Evolutionary conservation across 768 basidiomycete genomes (phyloP).

Genomic region (Amanita molliuscula): DNA sequence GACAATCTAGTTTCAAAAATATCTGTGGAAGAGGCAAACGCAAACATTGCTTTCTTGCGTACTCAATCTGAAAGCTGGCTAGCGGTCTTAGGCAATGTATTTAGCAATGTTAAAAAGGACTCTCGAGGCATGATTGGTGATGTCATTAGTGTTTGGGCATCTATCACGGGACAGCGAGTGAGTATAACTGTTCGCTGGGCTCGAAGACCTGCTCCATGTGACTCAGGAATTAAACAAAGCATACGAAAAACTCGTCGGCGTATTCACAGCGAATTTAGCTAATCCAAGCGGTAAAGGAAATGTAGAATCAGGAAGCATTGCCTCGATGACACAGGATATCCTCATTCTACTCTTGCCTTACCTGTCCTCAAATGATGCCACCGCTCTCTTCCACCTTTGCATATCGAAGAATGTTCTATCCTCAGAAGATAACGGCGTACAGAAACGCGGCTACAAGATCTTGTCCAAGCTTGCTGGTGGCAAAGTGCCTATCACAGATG

Average conservation of each 20-base stretch:
- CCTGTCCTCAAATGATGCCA: conserved; percentile 51
- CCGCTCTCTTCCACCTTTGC: conserved; percentile 57
- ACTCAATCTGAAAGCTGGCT: conserved; percentile 88
- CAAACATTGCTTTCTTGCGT: conserved; percentile 63
- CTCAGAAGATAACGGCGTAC: conserved; percentile 76
- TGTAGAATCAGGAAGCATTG: conserved; percentile 32
- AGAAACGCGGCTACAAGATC: conserved; percentile 92
- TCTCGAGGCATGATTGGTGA: conserved; percentile 72
- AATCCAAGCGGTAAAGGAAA: conserved; percentile 24
- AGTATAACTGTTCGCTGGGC: conserved; percentile 9
- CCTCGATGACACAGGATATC: conserved; percentile 72
- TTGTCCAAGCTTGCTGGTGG: conserved; percentile 62
- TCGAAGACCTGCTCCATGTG: not conserved
- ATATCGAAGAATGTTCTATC: conserved; percentile 60
- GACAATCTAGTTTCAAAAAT: conserved; percentile 18
- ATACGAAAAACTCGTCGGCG: conserved; percentile 63
- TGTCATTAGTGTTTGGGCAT: conserved; percentile 80
- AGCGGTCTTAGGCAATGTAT: conserved; percentile 95
- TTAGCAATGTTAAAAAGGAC: conserved; percentile 74
- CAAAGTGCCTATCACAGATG: conserved; percentile 44
- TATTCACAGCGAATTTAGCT: conserved; percentile 57
- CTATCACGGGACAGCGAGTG: conserved; percentile 66
- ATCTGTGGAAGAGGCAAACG: conserved; percentile 46
- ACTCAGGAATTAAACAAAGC: conserved; percentile 68
- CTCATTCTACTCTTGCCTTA: conserved; percentile 75